Evolutionary conservation across 2,329 filamentous ascomycete species (phyloP), one percentile per base, ranked within the genome.

Genomic region (Eutypella sp.): DNA sequence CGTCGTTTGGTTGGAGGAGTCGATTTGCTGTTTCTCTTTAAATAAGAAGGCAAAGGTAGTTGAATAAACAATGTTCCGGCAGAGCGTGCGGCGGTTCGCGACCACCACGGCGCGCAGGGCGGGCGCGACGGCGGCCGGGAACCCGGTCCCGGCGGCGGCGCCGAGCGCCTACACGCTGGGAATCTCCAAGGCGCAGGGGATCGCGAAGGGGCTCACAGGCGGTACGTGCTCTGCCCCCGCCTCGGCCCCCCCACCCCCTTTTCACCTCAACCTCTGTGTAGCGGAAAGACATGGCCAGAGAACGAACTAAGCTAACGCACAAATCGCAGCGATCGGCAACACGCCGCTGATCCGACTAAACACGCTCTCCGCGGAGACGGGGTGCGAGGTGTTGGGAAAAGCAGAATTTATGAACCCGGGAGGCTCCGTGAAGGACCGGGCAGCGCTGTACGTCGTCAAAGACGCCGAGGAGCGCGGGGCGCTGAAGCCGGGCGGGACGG

Each of bases 391-490:
- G 47, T 83, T 97, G 34, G 93, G 92, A 61, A 99, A 99, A 69
- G 91, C 93, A 59, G 93, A 99, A 67, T 99, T 99, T 73, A 93
- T 95, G 76, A 99, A 99, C 75, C 93, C 93, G 2, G 93, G 93
- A 56, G 93, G 93, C 48, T 91, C 85, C 45, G 85, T 99, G 66
- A 99, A 99, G 73, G 93, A 99, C 71, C 87, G 93, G 52, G 93
- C 93, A 2, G 93, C 93, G 4, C 81, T 96, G 41, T 99, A 89
- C 71, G 88, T 97, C 5, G 89, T 99, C 57, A 84, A 89, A 62
- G 87, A 96, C 72, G 93, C 93, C 50, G 93, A 99, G 70, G 87
- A 93, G 69, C 82, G 79, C 47, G 92, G 92, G 0, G 77, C 92
- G 3, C 75, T 99, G 24, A 78, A 79, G 44, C 82, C 91, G 1